Percentiles rank a stretch among this genome's conserved stretches.
phyloP scores from a whole-genome alignment of 176 grass and related monocot species.

The Triticum urartu region DNA sequence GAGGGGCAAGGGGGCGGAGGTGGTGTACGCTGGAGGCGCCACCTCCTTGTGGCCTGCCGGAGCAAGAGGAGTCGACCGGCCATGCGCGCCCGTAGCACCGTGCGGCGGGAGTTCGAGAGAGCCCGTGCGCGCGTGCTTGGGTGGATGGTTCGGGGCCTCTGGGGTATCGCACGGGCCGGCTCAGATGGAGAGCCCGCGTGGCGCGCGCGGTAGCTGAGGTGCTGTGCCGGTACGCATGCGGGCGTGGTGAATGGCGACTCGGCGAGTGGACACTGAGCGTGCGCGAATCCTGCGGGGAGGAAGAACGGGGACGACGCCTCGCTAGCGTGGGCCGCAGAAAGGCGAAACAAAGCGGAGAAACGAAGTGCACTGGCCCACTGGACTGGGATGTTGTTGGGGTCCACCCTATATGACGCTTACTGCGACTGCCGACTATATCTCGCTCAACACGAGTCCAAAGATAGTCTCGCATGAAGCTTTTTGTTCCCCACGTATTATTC shows the following conservation, averaged over 20 bases:
- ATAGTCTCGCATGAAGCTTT: too few species aligned
- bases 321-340: neutral
- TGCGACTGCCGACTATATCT: too few species aligned
- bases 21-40: neutral
- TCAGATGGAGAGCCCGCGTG: neutral
- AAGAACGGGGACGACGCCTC: neutral
- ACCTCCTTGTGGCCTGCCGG: neutral
- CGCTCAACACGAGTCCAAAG: too few species aligned
- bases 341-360: neutral
- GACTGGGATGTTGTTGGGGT: too few species aligned
- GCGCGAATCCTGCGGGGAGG: neutral
- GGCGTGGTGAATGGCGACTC: too few species aligned
- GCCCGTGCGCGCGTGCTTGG: neutral
- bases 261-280: neutral
- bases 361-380: too few species aligned
- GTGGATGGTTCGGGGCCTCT: neutral
- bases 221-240: neutral
- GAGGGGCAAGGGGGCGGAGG: neutral
- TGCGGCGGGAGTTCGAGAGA: neutral
- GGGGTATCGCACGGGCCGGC: too few species aligned
- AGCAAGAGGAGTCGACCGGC: constrained; percentile 28
- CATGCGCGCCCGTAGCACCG: constrained; percentile 15
- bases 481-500: too few species aligned
- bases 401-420: too few species aligned
- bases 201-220: neutral